Evolutionary conservation across 2,329 filamentous ascomycete genomes (phyloP).

Genomic region (Phyllosticta citribraziliensis): DNA sequence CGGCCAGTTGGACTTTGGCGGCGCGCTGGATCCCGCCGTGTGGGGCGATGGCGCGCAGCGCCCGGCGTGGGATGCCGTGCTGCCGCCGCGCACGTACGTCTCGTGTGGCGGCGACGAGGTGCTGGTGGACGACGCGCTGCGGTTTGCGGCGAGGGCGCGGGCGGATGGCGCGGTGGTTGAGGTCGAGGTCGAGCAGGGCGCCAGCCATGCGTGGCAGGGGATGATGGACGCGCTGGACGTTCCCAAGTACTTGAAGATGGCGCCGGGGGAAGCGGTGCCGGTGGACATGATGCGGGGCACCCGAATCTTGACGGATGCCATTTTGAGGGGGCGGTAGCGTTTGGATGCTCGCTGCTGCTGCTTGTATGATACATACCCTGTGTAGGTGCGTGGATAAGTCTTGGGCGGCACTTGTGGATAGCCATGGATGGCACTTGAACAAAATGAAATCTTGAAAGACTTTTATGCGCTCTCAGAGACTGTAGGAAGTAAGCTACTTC

Average conservation of each 20-base stretch:
- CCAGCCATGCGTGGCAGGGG: not conserved
- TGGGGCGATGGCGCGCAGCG: not conserved
- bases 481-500: too few relatives aligned
- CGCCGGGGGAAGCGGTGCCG: not conserved
- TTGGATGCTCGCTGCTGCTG: not conserved
- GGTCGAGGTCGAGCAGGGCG: not conserved
- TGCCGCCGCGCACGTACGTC: not conserved
- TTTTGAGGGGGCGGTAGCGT: not conserved
- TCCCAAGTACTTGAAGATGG: not conserved
- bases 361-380: not conserved
- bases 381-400: not conserved
- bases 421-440: not conserved
- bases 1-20: not conserved
- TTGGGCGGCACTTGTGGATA: not conserved
- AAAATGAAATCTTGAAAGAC: not conserved
- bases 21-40: not conserved
- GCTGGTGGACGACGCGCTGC: not conserved
- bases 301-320: not conserved
- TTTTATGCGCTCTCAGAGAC: too few relatives aligned
- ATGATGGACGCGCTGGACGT: not conserved
- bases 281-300: not conserved
- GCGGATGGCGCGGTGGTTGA: not conserved
- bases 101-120: not conserved
- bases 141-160: not conserved
- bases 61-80: not conserved